These are phyloP conservation scores for Colletotrichum brevisporum DNA, from an alignment of 2,329 filamentous ascomycete genomes.

Conservation along the genomic window DNA sequence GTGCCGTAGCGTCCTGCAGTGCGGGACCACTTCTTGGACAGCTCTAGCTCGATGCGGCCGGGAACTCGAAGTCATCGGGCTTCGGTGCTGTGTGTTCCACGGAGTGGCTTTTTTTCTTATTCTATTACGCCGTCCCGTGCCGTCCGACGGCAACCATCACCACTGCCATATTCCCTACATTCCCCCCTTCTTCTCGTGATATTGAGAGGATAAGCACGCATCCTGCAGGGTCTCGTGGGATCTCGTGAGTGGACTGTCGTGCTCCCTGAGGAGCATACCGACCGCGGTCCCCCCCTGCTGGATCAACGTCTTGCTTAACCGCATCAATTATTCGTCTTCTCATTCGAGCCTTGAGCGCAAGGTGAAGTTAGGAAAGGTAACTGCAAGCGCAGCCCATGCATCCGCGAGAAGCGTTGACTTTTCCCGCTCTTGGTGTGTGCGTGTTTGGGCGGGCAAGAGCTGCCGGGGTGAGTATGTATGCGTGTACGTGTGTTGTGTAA, in stretches of 20 bases:
- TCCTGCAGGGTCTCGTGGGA: slow-evolving; percentile 35
- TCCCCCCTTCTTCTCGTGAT: neutral
- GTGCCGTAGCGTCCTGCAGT: slow-evolving; percentile 23
- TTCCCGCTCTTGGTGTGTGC: too few species aligned
- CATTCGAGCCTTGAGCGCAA: neutral
- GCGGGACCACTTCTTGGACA: slow-evolving; percentile 28
- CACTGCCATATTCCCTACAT: neutral
- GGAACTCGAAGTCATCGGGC: neutral
- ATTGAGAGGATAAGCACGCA: slow-evolving; percentile 24
- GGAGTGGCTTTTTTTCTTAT: neutral
- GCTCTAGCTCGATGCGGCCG: slow-evolving; percentile 35
- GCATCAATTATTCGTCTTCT: slow-evolving; percentile 5
- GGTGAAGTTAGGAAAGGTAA: neutral
- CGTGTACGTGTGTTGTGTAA: neutral
- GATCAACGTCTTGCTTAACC: slow-evolving; percentile 23
- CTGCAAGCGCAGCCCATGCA: slow-evolving; percentile 3
- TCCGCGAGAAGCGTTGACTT: neutral
- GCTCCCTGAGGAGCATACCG: neutral
- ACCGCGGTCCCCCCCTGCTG: slow-evolving; percentile 2
- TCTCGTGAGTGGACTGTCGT: slow-evolving; percentile 27
- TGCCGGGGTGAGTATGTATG: neutral
- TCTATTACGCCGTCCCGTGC: slow-evolving; percentile 10
- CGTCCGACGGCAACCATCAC: slow-evolving; percentile 9
- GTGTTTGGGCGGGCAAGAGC: neutral
- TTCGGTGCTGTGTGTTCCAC: neutral